Conservation (phyloP, 192 early-diverging fungal genomes). For the Phlyctochytrium planicorne region DNA sequence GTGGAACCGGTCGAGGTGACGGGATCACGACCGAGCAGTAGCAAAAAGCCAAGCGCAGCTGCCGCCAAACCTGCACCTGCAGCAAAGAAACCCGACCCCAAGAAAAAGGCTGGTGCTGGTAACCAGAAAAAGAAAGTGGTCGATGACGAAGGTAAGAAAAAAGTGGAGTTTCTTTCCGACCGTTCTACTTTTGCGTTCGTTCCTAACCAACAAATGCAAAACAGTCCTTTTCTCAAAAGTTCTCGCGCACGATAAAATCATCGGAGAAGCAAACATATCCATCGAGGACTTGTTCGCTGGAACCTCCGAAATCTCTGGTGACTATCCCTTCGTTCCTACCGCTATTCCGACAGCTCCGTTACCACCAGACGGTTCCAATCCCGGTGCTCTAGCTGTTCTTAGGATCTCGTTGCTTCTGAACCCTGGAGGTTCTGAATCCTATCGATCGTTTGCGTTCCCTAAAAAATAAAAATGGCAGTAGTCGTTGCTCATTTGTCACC, state of each 20-base stretch:
- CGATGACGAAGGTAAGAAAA: conserved; percentile 18
- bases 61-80: background rate
- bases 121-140: background rate
- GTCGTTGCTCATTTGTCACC: no score
- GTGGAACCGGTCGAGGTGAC: background rate
- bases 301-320: conserved; percentile 5
- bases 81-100: background rate
- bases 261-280: background rate
- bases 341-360: background rate
- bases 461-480: no score
- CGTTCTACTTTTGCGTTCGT: background rate
- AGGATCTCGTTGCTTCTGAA: background rate
- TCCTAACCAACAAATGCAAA: background rate
- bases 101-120: conserved; percentile 8
- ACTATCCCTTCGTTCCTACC: conserved; percentile 9
- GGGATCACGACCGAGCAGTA: background rate
- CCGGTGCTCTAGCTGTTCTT: background rate
- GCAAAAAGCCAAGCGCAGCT: background rate
- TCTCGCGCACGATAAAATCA: conserved; percentile 1
- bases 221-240: conserved; percentile 13
- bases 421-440: no score
- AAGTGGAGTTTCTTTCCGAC: background rate
- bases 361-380: background rate
- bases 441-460: no score
- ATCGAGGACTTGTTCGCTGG: conserved; percentile 18